Conservation (phyloP, 2,329 filamentous ascomycete genomes). For the Sarocladiaceae sp. region DNA sequence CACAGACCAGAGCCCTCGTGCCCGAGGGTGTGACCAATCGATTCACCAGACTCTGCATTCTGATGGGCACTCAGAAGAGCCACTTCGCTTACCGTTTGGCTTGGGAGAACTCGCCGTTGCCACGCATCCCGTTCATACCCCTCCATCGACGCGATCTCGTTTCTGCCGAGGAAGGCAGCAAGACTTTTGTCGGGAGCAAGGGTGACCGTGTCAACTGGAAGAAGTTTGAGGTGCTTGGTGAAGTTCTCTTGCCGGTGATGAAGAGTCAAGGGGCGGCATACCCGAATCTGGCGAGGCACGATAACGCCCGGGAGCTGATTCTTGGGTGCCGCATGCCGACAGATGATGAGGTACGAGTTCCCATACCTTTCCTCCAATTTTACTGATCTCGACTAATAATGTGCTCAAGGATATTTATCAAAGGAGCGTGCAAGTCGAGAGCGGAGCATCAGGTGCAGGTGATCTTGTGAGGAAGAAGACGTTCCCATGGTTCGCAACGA, state of each 20-base stretch:
- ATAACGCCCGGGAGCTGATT: conserved; percentile 69
- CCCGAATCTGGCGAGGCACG: conserved; percentile 63
- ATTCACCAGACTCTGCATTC: conserved; percentile 80
- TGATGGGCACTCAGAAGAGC: conserved; percentile 91
- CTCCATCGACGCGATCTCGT: conserved; percentile 86
- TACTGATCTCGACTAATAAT: conserved; percentile 17
- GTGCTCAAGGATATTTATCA: conserved; percentile 57
- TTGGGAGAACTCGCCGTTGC: conserved; percentile 90
- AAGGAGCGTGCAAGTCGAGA: conserved; percentile 56
- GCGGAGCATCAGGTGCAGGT: conserved; percentile 35
- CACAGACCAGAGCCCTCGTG: conserved; percentile 74
- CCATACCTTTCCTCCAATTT: background rate
- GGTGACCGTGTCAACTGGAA: conserved; percentile 88
- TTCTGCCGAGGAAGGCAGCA: conserved; percentile 86
- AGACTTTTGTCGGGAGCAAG: conserved; percentile 74
- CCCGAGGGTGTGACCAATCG: conserved; percentile 69
- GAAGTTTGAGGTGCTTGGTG: conserved; percentile 95
- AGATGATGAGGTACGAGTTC: conserved; percentile 75
- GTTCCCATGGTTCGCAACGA: conserved; percentile 60
- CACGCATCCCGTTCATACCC: conserved; percentile 90
- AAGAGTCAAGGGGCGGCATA: conserved; percentile 86
- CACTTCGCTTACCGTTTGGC: conserved; percentile 95
- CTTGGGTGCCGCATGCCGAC: conserved; percentile 76
- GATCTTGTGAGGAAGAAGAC: conserved; percentile 57
- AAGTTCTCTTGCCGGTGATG: conserved; percentile 86